Conservation (phyloP, 2,329 filamentous ascomycete species). For the Xylariaceae sp. region DNA sequence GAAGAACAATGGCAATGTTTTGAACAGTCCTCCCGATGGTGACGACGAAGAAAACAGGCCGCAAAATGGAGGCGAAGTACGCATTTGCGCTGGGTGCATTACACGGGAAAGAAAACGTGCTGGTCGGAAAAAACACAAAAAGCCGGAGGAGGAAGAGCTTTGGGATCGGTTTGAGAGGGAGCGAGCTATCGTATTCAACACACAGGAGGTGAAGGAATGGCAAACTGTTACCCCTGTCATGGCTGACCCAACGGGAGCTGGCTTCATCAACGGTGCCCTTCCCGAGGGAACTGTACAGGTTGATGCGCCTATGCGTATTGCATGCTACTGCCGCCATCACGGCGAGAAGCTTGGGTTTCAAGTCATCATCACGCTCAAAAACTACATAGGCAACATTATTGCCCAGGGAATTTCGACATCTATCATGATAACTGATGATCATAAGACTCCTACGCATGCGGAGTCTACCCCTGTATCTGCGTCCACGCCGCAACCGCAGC, state of each 20-base stretch:
- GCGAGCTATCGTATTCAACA: slow-evolving; percentile 88
- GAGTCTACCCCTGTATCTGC: slow-evolving; percentile 9
- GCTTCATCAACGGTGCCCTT: slow-evolving; percentile 43
- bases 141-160: slow-evolving; percentile 83
- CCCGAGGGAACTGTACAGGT: slow-evolving; percentile 66
- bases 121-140: slow-evolving; percentile 87
- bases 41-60: slow-evolving; percentile 66
- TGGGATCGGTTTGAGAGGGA: slow-evolving; percentile 78
- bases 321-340: slow-evolving; percentile 94
- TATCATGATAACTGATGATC: slow-evolving; percentile 97
- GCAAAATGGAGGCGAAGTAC: slow-evolving; percentile 86
- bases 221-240: slow-evolving; percentile 55
- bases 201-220: slow-evolving; percentile 81
- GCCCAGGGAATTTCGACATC: slow-evolving; percentile 81
- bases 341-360: slow-evolving; percentile 87
- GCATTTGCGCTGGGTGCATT: slow-evolving; percentile 89
- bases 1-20: slow-evolving; percentile 34
- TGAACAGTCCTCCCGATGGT: slow-evolving; percentile 36
- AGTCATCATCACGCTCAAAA: slow-evolving; percentile 93
- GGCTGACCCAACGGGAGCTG: slow-evolving; percentile 42
- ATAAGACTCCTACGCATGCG: slow-evolving; percentile 62
- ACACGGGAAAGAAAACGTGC: slow-evolving; percentile 86
- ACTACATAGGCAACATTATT: slow-evolving; percentile 69
- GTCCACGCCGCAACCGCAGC: slow-evolving; percentile 3
- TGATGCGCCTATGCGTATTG: slow-evolving; percentile 88